Conservation (phyloP, 2,329 filamentous ascomycete species). For the Blastomyces gilchristii region DNA sequence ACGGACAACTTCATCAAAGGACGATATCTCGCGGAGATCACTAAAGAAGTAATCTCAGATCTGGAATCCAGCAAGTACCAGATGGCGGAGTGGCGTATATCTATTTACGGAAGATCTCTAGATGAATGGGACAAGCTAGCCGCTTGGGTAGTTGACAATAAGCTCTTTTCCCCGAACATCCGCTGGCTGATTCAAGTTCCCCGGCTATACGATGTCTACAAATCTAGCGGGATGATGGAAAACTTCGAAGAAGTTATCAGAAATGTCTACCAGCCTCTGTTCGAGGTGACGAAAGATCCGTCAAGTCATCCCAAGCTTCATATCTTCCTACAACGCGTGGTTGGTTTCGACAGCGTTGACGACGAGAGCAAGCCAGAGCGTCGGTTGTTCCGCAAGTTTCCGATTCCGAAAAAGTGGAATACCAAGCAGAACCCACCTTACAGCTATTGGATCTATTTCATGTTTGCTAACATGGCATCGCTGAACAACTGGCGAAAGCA, state of each 20-base stretch:
- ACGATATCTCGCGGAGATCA: constrained; percentile 92
- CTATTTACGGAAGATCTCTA: constrained; percentile 82
- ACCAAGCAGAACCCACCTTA: constrained; percentile 95
- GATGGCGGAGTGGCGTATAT: constrained; percentile 99
- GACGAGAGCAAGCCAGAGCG: constrained; percentile 96
- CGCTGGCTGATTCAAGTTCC: constrained; percentile 95
- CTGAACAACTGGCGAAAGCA: constrained; percentile 85
- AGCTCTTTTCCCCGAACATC: constrained; percentile 93
- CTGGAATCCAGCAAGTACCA: constrained; percentile 98
- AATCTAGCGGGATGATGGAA: constrained; percentile 73
- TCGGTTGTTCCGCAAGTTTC: constrained; percentile 90
- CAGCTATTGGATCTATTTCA: constrained; percentile 97
- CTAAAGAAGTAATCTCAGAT: constrained; percentile 94
- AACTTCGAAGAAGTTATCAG: constrained; percentile 82
- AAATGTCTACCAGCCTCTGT: constrained; percentile 88
- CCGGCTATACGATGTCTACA: constrained; percentile 91
- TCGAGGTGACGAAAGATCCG: constrained; percentile 85
- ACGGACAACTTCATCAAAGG: constrained; percentile 97
- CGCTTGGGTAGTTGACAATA: constrained; percentile 95
- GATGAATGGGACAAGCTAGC: constrained; percentile 98
- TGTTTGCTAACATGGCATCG: constrained; percentile 87
- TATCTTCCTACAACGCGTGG: constrained; percentile 85
- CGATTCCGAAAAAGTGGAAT: constrained; percentile 76
- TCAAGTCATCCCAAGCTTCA: constrained; percentile 83
- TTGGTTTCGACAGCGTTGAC: constrained; percentile 95